Conservation (phyloP, 2,329 filamentous ascomycete genomes). For the Hypomyces rosellus region DNA sequence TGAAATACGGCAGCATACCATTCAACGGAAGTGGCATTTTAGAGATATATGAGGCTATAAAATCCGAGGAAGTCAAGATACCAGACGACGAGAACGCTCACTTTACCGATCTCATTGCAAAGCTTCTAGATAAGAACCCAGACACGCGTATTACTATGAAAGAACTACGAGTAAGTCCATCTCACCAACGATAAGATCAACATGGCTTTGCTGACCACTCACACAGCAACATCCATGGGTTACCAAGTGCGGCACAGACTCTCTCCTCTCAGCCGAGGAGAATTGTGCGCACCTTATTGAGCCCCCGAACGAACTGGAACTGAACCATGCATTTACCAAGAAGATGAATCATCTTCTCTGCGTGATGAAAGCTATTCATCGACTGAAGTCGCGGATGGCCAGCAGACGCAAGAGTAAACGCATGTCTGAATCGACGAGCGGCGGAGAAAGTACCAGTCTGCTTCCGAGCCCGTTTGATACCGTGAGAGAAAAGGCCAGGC, state of each 20-base stretch:
- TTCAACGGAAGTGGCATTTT: conserved; percentile 75
- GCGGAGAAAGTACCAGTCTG: conserved; percentile 1
- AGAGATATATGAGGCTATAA: conserved; percentile 86
- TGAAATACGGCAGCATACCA: conserved; percentile 81
- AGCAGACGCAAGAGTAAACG: conserved; percentile 18
- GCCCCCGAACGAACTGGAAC: conserved; percentile 80
- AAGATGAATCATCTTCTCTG: conserved; percentile 83
- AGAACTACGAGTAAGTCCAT: conserved; percentile 64
- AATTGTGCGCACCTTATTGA: conserved; percentile 79
- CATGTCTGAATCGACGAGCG: conserved; percentile 6
- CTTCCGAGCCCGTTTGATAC: conserved; percentile 16
- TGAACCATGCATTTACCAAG: conserved; percentile 82
- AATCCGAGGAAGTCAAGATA: conserved; percentile 58
- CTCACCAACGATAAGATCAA: background rate
- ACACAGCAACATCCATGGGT: conserved; percentile 86
- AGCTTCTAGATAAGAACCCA: conserved; percentile 79
- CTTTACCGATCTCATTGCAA: conserved; percentile 68
- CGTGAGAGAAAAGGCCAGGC: conserved; percentile 31
- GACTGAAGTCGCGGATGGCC: conserved; percentile 71
- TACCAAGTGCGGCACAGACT: conserved; percentile 70
- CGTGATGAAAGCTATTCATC: conserved; percentile 85
- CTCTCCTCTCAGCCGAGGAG: conserved; percentile 71
- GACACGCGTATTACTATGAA: conserved; percentile 75
- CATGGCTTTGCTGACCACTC: conserved; percentile 9
- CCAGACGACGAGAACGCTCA: conserved; percentile 57